Percentiles rank a stretch among this genome's conserved stretches.
Conservation (phyloP, 176 grass and related monocot genomes). For the Thinopyrum elongatum region DNA sequence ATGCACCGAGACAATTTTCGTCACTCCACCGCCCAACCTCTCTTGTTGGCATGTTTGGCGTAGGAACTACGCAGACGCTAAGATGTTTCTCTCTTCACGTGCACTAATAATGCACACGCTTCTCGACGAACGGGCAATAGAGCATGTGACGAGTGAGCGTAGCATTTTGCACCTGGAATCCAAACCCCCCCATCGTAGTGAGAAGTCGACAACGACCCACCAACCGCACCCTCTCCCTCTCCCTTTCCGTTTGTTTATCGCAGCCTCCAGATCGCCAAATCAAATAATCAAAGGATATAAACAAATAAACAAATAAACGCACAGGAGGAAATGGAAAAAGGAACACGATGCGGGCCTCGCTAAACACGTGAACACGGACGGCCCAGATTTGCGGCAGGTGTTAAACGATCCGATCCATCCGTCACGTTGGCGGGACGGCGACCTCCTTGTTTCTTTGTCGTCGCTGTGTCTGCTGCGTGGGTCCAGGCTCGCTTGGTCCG, state of each 20-base stretch:
- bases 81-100: not conserved
- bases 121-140: not conserved
- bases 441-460: not conserved
- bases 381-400: conserved; percentile 29
- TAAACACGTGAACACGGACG: conserved; percentile 41
- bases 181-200: not conserved
- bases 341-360: conserved; percentile 5
- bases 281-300: not conserved
- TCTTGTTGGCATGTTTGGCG: no score
- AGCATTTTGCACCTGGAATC: not conserved
- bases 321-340: not conserved
- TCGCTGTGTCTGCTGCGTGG: not conserved
- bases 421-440: not conserved
- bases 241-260: not conserved
- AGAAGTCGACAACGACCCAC: not conserved
- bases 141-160: not conserved
- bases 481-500: not conserved
- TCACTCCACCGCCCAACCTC: no score
- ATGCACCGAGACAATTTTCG: no score
- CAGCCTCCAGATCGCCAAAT: not conserved
- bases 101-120: not conserved
- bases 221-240: not conserved
- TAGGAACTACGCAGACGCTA: no score
- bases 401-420: conserved; percentile 34
- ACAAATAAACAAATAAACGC: not conserved